phyloP scores from a whole-genome alignment of 108 stramenopile genomes.

The Discostella stelligeroides region DNA sequence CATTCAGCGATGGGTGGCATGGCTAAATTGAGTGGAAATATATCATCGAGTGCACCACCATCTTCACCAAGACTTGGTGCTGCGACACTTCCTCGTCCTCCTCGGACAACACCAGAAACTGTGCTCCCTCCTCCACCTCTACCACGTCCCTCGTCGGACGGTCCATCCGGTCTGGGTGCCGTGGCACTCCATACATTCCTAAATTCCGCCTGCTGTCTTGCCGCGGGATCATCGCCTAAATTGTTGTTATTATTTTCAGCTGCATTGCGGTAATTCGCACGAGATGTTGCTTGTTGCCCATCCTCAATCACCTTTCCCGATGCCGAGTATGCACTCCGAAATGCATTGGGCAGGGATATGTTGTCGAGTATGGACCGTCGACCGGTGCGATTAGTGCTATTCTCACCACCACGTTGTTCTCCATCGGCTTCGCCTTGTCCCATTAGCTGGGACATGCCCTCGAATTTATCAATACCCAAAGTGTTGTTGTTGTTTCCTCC shows the following conservation, averaged over 20 bases:
- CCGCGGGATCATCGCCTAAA: conserved; percentile 37
- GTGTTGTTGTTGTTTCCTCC: not conserved
- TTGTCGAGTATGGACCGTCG: conserved; percentile 40
- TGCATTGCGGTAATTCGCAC: conserved; percentile 33
- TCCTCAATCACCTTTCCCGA: conserved; percentile 22
- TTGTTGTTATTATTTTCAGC: not conserved
- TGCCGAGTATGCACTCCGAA: conserved; percentile 45
- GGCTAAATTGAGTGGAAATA: conserved; percentile 48
- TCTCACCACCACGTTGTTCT: not conserved
- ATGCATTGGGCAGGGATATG: conserved; percentile 43
- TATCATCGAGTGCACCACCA: conserved; percentile 38
- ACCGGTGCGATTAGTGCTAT: conserved; percentile 15
- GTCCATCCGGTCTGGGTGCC: conserved; percentile 34
- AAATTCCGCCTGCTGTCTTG: conserved; percentile 45
- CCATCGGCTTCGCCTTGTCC: conserved; percentile 32
- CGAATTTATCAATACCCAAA: conserved; percentile 26
- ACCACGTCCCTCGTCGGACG: conserved; percentile 24
- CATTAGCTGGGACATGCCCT: conserved; percentile 52
- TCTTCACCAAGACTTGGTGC: conserved; percentile 31
- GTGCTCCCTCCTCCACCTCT: not conserved
- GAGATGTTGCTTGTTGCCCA: conserved; percentile 8
- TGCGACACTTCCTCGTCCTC: conserved; percentile 8
- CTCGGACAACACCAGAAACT: not conserved
- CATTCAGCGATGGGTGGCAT: conserved; percentile 55
- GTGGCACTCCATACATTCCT: conserved; percentile 54